A percentile compares a stretch with the other conserved stretches of the same genome.
Conservation (phyloP, 2,329 filamentous ascomycete species). For the Fusarium napiforme region DNA sequence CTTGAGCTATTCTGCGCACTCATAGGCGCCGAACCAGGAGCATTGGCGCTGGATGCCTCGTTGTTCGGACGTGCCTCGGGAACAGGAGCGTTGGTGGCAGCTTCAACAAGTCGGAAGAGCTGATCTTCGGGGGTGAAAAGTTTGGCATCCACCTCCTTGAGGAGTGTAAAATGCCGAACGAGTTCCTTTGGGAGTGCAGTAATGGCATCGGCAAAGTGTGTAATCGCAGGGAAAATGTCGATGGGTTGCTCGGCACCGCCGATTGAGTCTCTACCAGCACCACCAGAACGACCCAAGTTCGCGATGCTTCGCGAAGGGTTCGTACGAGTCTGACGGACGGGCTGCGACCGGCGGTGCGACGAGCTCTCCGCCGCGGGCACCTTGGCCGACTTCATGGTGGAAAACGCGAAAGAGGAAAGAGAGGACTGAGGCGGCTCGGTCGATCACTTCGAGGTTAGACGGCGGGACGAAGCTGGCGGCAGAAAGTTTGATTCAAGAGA, state of each 20-base stretch:
- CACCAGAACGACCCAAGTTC: conserved; percentile 56
- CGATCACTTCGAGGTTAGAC: conserved; percentile 34
- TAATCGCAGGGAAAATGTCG: conserved; percentile 74
- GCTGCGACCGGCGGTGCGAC: conserved; percentile 70
- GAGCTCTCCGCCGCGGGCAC: conserved; percentile 54
- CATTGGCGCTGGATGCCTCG: conserved; percentile 56
- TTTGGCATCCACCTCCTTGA: conserved; percentile 98
- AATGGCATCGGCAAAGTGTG: conserved; percentile 89
- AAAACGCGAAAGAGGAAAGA: conserved; percentile 30
- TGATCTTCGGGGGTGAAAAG: conserved; percentile 88
- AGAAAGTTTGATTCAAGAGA: conserved; percentile 24
- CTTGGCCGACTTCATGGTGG: conserved; percentile 67
- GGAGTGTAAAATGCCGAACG: conserved; percentile 91
- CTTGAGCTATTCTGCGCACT: conserved; percentile 62
- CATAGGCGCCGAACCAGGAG: conserved; percentile 59
- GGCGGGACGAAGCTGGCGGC: conserved; percentile 38
- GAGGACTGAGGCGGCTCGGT: conserved; percentile 34
- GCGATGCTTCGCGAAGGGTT: conserved; percentile 69
- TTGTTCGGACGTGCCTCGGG: conserved; percentile 58
- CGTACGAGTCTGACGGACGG: conserved; percentile 72
- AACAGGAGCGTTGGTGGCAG: conserved; percentile 64
- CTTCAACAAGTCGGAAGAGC: conserved; percentile 78
- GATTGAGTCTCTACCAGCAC: conserved; percentile 58
- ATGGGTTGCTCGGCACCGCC: conserved; percentile 67
- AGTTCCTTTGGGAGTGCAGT: conserved; percentile 94